These are phyloP conservation scores for Tulasnella calospora DNA, from an alignment of 768 basidiomycete species.

Conservation along the genomic window DNA sequence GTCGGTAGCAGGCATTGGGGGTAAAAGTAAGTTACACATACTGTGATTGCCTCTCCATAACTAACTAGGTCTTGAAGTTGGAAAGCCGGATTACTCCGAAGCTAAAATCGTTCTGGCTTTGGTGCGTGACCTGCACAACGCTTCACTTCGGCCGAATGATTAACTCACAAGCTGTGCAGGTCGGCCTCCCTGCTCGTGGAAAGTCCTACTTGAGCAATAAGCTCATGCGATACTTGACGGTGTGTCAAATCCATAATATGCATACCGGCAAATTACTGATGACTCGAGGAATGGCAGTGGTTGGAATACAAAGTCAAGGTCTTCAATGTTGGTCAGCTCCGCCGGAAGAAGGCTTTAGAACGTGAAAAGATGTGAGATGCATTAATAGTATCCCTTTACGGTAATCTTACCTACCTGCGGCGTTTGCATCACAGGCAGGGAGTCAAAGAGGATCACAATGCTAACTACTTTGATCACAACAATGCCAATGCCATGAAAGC, in stretches of 20 bases:
- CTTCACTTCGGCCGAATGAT: background rate
- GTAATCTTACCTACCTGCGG: background rate
- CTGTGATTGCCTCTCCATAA: conserved; percentile 11
- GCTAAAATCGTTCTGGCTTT: conserved; percentile 98
- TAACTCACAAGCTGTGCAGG: conserved; percentile 44
- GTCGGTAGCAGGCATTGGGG: conserved; percentile 83
- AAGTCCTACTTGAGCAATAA: conserved; percentile 99
- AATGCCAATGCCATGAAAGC: conserved; percentile 70
- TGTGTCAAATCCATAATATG: conserved; percentile 37
- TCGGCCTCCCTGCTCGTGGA: conserved; percentile 94
- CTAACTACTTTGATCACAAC: conserved; percentile 81
- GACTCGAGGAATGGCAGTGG: conserved; percentile 56
- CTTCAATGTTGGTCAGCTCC: conserved; percentile 95
- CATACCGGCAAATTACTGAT: background rate
- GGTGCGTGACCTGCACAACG: conserved; percentile 45
- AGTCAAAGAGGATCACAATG: conserved; percentile 84
- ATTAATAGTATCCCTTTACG: background rate
- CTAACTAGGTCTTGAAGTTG: conserved; percentile 47
- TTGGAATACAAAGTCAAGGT: conserved; percentile 97
- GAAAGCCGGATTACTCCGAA: conserved; percentile 97
- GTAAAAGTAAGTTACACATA: conserved; percentile 57
- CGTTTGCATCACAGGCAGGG: conserved; percentile 53
- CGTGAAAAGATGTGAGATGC: conserved; percentile 56
- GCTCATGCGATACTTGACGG: conserved; percentile 91
- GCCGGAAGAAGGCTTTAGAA: conserved; percentile 77